Percentiles rank a stretch among this genome's conserved stretches.
These are phyloP conservation scores for Plasmodium berghei DNA, from an alignment of 169 alveolate genomes.

Conservation along the genomic window DNA sequence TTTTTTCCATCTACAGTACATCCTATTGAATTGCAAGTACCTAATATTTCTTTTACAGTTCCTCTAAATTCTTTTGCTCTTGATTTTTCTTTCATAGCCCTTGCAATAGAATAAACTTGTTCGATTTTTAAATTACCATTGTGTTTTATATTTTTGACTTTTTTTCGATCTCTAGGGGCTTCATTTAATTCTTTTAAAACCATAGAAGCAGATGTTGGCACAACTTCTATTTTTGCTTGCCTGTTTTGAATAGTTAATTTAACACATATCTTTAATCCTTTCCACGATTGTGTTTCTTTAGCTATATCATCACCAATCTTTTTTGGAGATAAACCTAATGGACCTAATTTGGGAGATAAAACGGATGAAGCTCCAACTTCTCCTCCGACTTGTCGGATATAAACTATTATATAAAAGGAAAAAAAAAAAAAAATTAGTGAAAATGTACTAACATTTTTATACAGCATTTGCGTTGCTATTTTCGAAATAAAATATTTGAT, in stretches of 20 bases:
- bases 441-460: background rate
- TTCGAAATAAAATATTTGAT: too few species aligned
- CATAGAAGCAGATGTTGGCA: constrained; percentile 97
- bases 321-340: constrained; percentile 96
- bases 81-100: constrained; percentile 92
- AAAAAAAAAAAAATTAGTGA: background rate
- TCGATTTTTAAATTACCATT: constrained; percentile 96
- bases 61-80: constrained; percentile 95
- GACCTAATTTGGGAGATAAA: constrained; percentile 98
- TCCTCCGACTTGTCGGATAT: constrained; percentile 97
- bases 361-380: constrained; percentile 98
- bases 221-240: constrained; percentile 93
- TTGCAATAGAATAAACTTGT: constrained; percentile 93
- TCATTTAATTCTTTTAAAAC: constrained; percentile 96
- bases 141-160: constrained; percentile 96
- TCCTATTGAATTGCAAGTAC: constrained; percentile 97
- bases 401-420: constrained; percentile 82
- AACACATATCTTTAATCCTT: constrained; percentile 96
- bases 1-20: constrained; percentile 97
- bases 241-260: constrained; percentile 94
- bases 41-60: constrained; percentile 97
- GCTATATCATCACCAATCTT: constrained; percentile 98
- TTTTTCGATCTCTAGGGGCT: constrained; percentile 97
- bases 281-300: constrained; percentile 96
- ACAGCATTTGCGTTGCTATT: background rate